Percentiles rank a stretch among this genome's conserved stretches.
Conservation (phyloP, 441 rosid genomes). For the Populus tomentosa region DNA sequence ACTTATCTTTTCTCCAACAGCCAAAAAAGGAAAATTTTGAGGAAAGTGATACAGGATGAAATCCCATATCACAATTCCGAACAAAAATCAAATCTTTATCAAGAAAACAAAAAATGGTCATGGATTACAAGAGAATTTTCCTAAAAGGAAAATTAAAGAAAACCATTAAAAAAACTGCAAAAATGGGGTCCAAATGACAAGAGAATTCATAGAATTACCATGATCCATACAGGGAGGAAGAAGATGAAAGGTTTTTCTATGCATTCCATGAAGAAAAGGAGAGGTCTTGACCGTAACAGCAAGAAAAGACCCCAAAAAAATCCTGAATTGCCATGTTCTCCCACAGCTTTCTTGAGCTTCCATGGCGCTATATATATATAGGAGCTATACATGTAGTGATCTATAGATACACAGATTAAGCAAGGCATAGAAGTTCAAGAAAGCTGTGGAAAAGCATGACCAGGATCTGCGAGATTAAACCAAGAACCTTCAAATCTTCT, state of each 20-base stretch:
- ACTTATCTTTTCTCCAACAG: neutral
- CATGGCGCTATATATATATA: neutral
- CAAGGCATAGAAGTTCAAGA: constrained; percentile 62
- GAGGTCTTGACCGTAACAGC: neutral
- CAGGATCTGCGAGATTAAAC: constrained; percentile 28
- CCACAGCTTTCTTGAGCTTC: constrained; percentile 94
- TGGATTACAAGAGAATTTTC: neutral
- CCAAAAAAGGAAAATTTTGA: neutral
- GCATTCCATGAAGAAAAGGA: neutral
- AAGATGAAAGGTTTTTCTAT: neutral
- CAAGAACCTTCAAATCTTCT: constrained; percentile 9
- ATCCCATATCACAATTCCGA: constrained; percentile 16
- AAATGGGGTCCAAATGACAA: constrained; percentile 1
- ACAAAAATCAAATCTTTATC: neutral
- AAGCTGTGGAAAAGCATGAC: constrained; percentile 94
- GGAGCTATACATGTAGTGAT: neutral
- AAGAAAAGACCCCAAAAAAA: constrained; percentile 11
- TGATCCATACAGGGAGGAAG: neutral
- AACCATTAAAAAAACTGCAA: neutral
- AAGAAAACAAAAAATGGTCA: neutral
- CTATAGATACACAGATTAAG: neutral
- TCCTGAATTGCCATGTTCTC: constrained; percentile 58
- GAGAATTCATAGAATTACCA: constrained; percentile 17
- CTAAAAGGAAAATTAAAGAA: neutral
- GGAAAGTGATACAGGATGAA: neutral